phyloP scores from a whole-genome alignment of 75 land plant species.

The Azolla pinnata region DNA sequence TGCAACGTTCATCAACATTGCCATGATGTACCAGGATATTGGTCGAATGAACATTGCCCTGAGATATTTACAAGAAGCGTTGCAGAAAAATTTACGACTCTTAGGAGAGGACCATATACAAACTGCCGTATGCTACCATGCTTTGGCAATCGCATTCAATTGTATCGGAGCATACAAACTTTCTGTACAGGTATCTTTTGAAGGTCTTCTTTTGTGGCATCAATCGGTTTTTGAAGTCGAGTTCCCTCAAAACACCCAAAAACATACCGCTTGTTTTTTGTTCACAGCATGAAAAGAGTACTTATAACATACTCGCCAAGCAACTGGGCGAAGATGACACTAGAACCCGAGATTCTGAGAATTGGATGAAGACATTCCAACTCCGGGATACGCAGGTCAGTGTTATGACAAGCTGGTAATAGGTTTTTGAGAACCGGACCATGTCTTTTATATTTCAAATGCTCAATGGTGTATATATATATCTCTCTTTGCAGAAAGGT shows the following conservation, averaged over 20 bases:
- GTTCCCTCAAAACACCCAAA: no score
- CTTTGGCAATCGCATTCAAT: slow-evolving; percentile 96
- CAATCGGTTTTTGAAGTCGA: no score
- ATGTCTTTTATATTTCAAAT: no score
- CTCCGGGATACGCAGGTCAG: slow-evolving; percentile 66
- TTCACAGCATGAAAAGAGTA: slow-evolving; percentile 86
- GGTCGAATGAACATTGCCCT: slow-evolving; percentile 88
- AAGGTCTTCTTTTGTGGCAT: no score
- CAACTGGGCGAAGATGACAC: slow-evolving; percentile 99
- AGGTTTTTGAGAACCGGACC: no score
- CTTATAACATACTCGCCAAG: slow-evolving; percentile 86
- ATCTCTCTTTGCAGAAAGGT: no score
- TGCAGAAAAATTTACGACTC: slow-evolving; percentile 85
- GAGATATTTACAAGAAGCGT: slow-evolving; percentile 92
- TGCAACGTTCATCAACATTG: slow-evolving; percentile 94
- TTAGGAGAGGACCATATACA: slow-evolving; percentile 92
- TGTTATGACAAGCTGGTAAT: no score
- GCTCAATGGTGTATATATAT: no score
- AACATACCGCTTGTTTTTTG: no score
- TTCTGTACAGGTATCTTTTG: background rate
- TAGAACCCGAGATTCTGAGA: slow-evolving; percentile 82
- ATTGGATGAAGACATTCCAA: slow-evolving; percentile 96
- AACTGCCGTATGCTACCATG: slow-evolving; percentile 99
- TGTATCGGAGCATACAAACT: slow-evolving; percentile 98
- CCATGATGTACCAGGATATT: slow-evolving; percentile 98